Base-by-base conservation (phyloP, 305 asterid genomes). In the Rubia tinctorum region DNA sequence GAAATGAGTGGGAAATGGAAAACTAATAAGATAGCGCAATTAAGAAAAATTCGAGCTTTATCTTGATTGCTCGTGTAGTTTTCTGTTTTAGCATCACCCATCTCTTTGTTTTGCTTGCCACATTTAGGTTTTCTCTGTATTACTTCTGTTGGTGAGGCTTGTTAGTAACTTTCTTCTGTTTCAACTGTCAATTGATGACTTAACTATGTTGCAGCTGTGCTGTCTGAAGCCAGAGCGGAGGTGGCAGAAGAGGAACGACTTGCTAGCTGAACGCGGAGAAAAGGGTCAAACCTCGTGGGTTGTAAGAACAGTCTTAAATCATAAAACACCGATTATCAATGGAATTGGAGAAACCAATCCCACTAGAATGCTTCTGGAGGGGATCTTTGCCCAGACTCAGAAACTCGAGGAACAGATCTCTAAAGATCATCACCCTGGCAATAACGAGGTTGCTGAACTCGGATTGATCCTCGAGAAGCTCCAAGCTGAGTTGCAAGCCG, bases 351-450 rank as follows among this genome's bases (percentile, higher is more conserved):
- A 86, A 23, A 81, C 81, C 18, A 92, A 88, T 63, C 93, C 96
- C 9, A 87, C 93, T 61, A 84, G 95, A 85, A 71, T 84, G 82
- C 92, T 91, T 76, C 87, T 94, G 65, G 95, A 89, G 89, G 86
- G 90, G 73, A 79, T 90, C 83, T 91, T 91, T 78, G 86, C 86
- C 66, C 91, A 93, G 84, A 87, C 92, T n/a, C 97, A 89, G 76
- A 89, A 85, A 76, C 88, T 94, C n/a, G 99, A 94, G 82, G 89
- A 91, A 79, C 91, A 85, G 79, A 86, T 90, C 8, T 85, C 88
- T 44, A 77, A 84, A 80, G 88, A 89, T 53, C 60, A 53, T 18
- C 60, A 51, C 80, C 88, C 96, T 71, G 62, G 18, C 59, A 80
- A 84, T 20, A 86, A 89, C 58, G 86, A 80, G 45, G 84, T 73